Evolutionary conservation across 371 early-diverging fungal species (phyloP).

Genomic region (Actinomortierella ambigua): DNA sequence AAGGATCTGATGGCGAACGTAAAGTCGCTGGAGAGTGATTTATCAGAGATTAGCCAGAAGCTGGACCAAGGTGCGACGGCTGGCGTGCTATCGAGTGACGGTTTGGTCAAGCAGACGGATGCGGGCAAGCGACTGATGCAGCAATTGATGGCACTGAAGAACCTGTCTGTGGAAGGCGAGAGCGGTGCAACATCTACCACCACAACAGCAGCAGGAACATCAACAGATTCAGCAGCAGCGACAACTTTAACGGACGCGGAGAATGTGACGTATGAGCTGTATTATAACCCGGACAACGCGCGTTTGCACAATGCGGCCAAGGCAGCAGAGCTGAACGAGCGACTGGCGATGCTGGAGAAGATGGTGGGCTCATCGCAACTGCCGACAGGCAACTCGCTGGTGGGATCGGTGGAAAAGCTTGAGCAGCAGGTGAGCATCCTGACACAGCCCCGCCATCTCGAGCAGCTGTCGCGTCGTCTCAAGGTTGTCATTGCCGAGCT

Average conservation of each 20-base stretch:
- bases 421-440: slow-evolving; percentile 81
- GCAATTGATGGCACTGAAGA: slow-evolving; percentile 69
- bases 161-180: slow-evolving; percentile 25
- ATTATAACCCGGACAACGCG: slow-evolving; percentile 73
- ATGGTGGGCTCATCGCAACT: slow-evolving; percentile 76
- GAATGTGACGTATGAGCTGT: slow-evolving; percentile 79
- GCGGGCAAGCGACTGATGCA: slow-evolving; percentile 66
- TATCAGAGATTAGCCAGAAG: slow-evolving; percentile 61
- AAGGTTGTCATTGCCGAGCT: slow-evolving; percentile 73
- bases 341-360: slow-evolving; percentile 80
- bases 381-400: slow-evolving; percentile 60
- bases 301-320: slow-evolving; percentile 64
- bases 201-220: slow-evolving; percentile 19
- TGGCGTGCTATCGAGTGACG: slow-evolving; percentile 25
- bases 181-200: slow-evolving; percentile 13
- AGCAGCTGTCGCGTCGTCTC: slow-evolving; percentile 72
- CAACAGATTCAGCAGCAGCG: neutral
- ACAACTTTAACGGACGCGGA: slow-evolving; percentile 9
- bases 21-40: slow-evolving; percentile 67
- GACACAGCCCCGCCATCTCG: slow-evolving; percentile 81
- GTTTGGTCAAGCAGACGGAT: slow-evolving; percentile 53
- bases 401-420: slow-evolving; percentile 73
- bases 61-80: slow-evolving; percentile 45
- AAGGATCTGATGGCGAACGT: slow-evolving; percentile 70
- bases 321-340: slow-evolving; percentile 73